These are phyloP conservation scores for Arachis monticola DNA, from an alignment of 331 rosid species.

Conservation along the genomic window DNA sequence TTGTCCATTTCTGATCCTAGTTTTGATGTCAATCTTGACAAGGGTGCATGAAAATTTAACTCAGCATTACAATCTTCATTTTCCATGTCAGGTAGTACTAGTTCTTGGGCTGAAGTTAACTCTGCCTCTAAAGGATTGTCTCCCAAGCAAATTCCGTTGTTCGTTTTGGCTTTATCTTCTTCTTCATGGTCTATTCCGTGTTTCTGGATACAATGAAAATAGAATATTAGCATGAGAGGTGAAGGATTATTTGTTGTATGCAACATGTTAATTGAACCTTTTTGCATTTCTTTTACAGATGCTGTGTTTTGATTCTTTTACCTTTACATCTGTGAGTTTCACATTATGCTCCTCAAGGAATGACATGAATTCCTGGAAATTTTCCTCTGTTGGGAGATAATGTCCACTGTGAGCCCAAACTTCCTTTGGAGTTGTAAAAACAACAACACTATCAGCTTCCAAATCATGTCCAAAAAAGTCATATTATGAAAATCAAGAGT, in stretches of 20 bases:
- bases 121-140: slow-evolving; percentile 37
- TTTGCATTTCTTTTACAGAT: slow-evolving; percentile 24
- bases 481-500: background rate
- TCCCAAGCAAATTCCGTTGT: slow-evolving; percentile 4
- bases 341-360: slow-evolving; percentile 66
- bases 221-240: background rate
- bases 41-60: slow-evolving; percentile 27
- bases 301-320: slow-evolving; percentile 26
- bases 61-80: slow-evolving; percentile 38
- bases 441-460: background rate
- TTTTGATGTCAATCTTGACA: slow-evolving; percentile 54
- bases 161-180: slow-evolving; percentile 31
- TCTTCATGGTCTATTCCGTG: slow-evolving; percentile 56
- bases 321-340: slow-evolving; percentile 76
- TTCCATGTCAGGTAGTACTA: slow-evolving; percentile 23
- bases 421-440: slow-evolving; percentile 48
- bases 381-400: slow-evolving; percentile 84
- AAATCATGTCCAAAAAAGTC: slow-evolving; percentile 1
- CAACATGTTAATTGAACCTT: background rate
- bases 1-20: slow-evolving; percentile 52
- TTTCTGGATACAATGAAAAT: slow-evolving; percentile 53
- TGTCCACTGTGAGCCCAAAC: slow-evolving; percentile 98
- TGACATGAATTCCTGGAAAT: slow-evolving; percentile 67
- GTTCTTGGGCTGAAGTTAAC: slow-evolving; percentile 34
- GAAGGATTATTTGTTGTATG: background rate